Percentiles rank a stretch among this genome's conserved stretches.
Evolutionary conservation across 2,329 filamentous ascomycete species (phyloP).

Genomic region (Neonectria neomacrospora): DNA sequence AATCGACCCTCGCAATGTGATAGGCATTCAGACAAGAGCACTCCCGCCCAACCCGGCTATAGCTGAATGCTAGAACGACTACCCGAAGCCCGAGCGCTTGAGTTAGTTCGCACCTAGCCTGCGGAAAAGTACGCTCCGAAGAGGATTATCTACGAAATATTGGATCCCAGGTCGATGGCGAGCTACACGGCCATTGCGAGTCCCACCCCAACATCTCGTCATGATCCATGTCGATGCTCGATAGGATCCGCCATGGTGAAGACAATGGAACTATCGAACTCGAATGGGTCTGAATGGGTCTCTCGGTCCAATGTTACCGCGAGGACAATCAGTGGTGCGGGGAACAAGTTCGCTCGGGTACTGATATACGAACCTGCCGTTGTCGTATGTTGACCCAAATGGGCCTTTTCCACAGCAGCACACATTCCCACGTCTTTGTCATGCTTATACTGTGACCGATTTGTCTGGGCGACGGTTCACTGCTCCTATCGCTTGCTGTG

Average conservation of each 20-base stretch:
- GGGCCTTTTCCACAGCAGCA: not conserved
- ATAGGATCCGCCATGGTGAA: slow-evolving; percentile 2
- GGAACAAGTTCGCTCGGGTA: slow-evolving; percentile 9
- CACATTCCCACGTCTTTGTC: slow-evolving; percentile 8
- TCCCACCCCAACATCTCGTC: not conserved
- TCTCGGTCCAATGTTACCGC: not conserved
- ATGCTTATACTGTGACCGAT: slow-evolving; percentile 3
- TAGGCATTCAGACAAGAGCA: too few relatives aligned
- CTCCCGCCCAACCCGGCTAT: not conserved
- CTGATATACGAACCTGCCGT: slow-evolving; percentile 7
- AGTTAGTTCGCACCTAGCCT: not conserved
- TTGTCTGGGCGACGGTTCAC: not conserved
- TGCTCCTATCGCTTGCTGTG: not conserved
- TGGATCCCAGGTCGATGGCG: not conserved
- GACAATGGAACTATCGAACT: not conserved
- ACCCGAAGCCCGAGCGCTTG: not conserved
- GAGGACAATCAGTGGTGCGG: slow-evolving; percentile 6
- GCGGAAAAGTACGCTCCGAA: not conserved
- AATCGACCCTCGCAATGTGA: not conserved
- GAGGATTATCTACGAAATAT: not conserved
- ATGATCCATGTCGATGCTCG: slow-evolving; percentile 16
- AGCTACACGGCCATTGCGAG: not conserved
- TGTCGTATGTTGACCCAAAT: slow-evolving; percentile 9
- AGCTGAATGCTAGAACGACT: not conserved
- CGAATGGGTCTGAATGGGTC: not conserved